Percentiles rank a stretch among this genome's conserved stretches.
Conservation (phyloP, 805 yeast genomes). For the Candida caryicola region DNA sequence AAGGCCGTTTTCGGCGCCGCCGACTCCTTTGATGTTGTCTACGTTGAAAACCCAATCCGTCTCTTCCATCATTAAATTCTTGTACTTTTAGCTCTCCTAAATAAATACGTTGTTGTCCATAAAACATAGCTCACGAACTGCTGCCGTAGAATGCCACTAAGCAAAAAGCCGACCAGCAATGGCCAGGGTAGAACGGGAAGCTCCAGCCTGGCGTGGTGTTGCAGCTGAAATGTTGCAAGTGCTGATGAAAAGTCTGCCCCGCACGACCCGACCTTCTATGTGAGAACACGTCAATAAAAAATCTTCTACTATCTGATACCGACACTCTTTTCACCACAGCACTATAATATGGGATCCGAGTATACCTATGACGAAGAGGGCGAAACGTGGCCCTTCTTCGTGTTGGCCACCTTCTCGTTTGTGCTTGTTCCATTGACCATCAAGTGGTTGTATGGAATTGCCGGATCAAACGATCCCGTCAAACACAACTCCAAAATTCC, state of each 20-base stretch:
- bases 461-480: conserved; percentile 16
- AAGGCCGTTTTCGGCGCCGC: conserved; percentile 95
- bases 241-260: neutral
- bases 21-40: conserved; percentile 83
- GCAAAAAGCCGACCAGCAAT: too few relatives aligned
- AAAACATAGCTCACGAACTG: too few relatives aligned
- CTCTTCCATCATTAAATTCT: conserved; percentile 84
- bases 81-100: conserved; percentile 10
- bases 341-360: conserved; percentile 38
- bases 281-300: neutral
- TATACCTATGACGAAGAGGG: conserved; percentile 85
- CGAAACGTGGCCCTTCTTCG: conserved; percentile 92
- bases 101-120: neutral
- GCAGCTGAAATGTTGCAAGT: neutral
- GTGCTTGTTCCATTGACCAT: conserved; percentile 65
- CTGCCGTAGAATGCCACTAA: too few relatives aligned
- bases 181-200: too few relatives aligned
- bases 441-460: conserved; percentile 19
- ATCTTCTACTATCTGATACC: neutral
- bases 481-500: conserved; percentile 21
- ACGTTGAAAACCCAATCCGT: conserved; percentile 96
- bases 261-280: neutral
- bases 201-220: too few relatives aligned
- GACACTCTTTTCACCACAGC: neutral
- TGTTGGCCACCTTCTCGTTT: conserved; percentile 66